Base-by-base conservation (phyloP, 2,329 filamentous ascomycete species). In the Colletotrichum viniferum region DNA sequence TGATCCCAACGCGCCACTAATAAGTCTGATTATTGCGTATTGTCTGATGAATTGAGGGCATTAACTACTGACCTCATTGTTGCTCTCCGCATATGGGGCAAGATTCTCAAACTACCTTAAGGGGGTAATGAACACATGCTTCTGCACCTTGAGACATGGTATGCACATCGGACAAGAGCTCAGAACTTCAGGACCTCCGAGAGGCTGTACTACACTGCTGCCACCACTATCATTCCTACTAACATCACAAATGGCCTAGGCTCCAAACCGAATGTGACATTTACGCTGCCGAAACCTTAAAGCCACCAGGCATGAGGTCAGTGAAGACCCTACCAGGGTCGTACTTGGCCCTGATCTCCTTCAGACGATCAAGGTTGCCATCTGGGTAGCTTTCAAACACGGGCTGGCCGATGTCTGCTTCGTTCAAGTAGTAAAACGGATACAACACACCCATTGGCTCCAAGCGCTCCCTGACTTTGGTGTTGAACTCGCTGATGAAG, bases 351-450 rank as follows among this genome's bases (percentile, higher is more conserved):
- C 69, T 56, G 24, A 71, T 71, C 9, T 26, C 18, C 32, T 66
- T 28, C 10, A 72, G 32, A 14, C 48, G 69, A 12, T 30, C 36
- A 10, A 72, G 21, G 8, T 72, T 72, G 4, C n/a, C 69, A 21
- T 13, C 14, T 5, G 13, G 21, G 26, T 72, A 72, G 12, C 62
- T 52, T 26, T 72, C 30, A 13, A 72, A 72, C 16, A 72, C 69
- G 12, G 69, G 62, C 62, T 72, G 69, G 30, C 13, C 21, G 43
- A 43, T 66, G 8, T 58, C 62, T 14, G 69, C 69, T 10, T 61
- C 69, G 32, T 72, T 67, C 9, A 72, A 52, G n/a, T 67, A 72
- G 21, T 30, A 30, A 34, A 58, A 72, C 30, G 69, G 62, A 21
- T 24, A 18, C 21, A 30, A 0, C 16, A 66, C 61, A 16, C 24